Percentiles rank a stretch among this genome's conserved stretches.
Conservation (phyloP, 1,284 basidiomycete species). For the Apiotrichum gamsii region DNA sequence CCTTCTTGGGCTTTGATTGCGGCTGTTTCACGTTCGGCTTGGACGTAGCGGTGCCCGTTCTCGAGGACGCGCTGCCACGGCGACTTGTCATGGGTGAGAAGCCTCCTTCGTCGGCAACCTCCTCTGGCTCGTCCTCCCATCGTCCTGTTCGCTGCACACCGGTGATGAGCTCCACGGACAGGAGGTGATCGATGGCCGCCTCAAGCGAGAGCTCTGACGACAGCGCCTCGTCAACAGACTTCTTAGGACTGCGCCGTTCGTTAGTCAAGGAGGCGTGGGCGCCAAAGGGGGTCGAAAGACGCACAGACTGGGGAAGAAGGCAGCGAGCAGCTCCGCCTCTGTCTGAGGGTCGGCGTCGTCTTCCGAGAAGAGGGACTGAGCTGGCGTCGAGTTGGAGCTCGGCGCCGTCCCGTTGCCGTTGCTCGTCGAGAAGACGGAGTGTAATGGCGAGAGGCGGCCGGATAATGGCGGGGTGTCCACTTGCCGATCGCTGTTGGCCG, state of each 20-base stretch:
- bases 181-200: conserved; percentile 36
- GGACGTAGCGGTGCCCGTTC: neutral
- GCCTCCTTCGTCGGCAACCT: neutral
- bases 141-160: conserved; percentile 26
- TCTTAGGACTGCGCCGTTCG: conserved; percentile 1
- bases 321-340: conserved; percentile 21
- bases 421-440: neutral
- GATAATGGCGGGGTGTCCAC: neutral
- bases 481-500: conserved; percentile 6
- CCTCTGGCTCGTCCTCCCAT: conserved; percentile 29
- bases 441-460: neutral
- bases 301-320: conserved; percentile 31
- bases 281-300: neutral
- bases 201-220: conserved; percentile 16
- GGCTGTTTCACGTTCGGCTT: neutral
- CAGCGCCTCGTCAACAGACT: conserved; percentile 21
- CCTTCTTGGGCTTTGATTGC: conserved; percentile 6
- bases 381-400: neutral
- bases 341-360: conserved; percentile 3
- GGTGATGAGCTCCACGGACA: conserved; percentile 37
- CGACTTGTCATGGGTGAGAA: neutral
- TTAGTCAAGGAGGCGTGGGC: neutral
- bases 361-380: neutral
- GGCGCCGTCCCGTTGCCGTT: neutral
- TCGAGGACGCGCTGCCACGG: neutral